Base-by-base conservation (phyloP, 495 filamentous ascomycete species). In the Glarea lozoyensis region DNA sequence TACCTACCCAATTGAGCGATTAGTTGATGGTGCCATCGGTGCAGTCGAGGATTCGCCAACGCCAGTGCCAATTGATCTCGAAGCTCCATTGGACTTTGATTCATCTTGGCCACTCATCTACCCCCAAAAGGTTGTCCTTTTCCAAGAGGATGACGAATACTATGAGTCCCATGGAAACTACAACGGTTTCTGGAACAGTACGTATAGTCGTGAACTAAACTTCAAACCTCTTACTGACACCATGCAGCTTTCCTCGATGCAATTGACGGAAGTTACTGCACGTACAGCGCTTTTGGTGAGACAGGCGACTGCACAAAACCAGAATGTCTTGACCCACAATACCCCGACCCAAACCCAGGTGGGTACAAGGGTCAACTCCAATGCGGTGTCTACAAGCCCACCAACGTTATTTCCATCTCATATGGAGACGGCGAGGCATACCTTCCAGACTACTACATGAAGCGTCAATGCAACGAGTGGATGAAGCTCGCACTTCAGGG, bases 351-450 rank as follows among this genome's bases (percentile, higher is more conserved):
- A 1, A 36, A 50, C 15, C 25, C 44, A 0, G 57, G 54, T 16
- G 66, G 65, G 15, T 72, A 68, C 45, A 62, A 58, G 36, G 63
- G 66, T 0, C 44, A 51, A 11, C 29, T 55, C 11, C 44, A 68
- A 36, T 71, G 68, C 45, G 68, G 68, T 37, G 58, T 68, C 38
- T 78, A 70, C 40, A 61, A 73, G 31, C 67, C 73, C 11, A 72
- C 78, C 2, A 77, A 75, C 31, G 78, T 81, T 4, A 70, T 82
- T 41, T 77, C 72, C 1, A 69, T 74, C 39, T 79, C 75, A 0
- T 82, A 81, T 47, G 68, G 67, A 21, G 60, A 59, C 22, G 66
- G 66, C 32, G 77, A 82, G 46, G 60, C 59, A 10, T 66, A 64
- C 23, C 57, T 73, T 2, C 73, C 75, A 10, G 59, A 66, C 25